phyloP scores from a whole-genome alignment of 2,329 filamentous ascomycete genomes.

The Parastagonospora nodorum region DNA sequence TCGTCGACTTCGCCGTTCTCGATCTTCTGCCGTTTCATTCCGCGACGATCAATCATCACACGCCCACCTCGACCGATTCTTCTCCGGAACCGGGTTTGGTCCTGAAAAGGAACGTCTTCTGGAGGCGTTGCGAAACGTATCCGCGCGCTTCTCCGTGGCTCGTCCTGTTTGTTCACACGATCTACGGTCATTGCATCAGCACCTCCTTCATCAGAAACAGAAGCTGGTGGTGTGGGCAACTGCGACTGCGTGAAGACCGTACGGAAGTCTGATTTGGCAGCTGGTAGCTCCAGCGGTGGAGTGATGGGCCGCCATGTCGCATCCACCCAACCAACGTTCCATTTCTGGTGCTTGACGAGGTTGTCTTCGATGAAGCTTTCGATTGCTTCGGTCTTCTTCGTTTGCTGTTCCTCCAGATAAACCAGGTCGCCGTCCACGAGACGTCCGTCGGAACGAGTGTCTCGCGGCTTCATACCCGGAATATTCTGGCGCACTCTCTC shows the following conservation, averaged over 20 bases:
- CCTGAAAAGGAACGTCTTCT: conserved; percentile 44
- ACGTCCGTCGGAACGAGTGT: conserved; percentile 69
- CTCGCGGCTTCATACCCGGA: conserved; percentile 57
- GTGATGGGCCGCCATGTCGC: conserved; percentile 84
- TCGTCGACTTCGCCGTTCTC: conserved; percentile 33
- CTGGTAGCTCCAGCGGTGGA: conserved; percentile 66
- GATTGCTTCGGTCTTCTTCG: conserved; percentile 82
- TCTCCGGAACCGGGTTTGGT: conserved; percentile 73
- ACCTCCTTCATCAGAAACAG: conserved; percentile 50
- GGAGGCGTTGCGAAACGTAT: conserved; percentile 47
- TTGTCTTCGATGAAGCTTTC: conserved; percentile 83
- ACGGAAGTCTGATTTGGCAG: conserved; percentile 46
- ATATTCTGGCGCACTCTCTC: conserved; percentile 69
- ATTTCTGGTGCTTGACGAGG: conserved; percentile 84
- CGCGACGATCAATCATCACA: conserved; percentile 84
- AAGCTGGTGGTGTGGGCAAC: conserved; percentile 55
- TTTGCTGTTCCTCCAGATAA: conserved; percentile 74
- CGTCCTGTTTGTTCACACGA: conserved; percentile 34
- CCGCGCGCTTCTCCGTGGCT: conserved; percentile 32
- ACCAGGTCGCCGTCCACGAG: conserved; percentile 77
- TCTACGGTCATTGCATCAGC: conserved; percentile 47
- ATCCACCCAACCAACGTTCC: conserved; percentile 90
- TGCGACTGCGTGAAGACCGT: conserved; percentile 45
- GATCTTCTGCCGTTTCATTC: conserved; percentile 59
- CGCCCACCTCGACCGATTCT: conserved; percentile 84